Evolutionary conservation across 148 eudicot genomes (phyloP), one percentile per base, ranked within the genome.

Genomic region (Spergularia bocconei): DNA sequence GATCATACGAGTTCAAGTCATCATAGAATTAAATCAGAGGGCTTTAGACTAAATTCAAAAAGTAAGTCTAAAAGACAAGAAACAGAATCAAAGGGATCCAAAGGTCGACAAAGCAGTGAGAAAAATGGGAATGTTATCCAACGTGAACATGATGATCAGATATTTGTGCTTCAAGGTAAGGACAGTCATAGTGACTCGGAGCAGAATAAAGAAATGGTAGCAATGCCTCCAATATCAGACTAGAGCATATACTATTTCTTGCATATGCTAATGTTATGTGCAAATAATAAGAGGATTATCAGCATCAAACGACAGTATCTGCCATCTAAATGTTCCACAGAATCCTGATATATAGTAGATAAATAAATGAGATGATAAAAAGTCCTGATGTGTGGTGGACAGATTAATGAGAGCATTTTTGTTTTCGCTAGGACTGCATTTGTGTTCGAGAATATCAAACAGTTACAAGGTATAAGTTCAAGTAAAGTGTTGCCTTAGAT

Each of bases 181-280:
- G 59, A 50, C 47, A 62, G 25, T 11, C 54, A 51, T 11, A 60
- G 38, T 77, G 13, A 62, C 2, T 7, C 15, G 59, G 16, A 16
- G 15, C 69, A 59, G n/a, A 23, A 21, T 29, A 23, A 39, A 21
- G 16, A 33, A 51, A 59, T 36, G n/a, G 55, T 38, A 62, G 61
- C 78, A 7, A 25, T 25, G 13, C 50, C 78, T 74, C 82, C 74
- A 50, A 23, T 51, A 47, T 33, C 73, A 17, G 19, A 20, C 13
- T 70, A 79, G 47, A 59, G 62, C 44, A 58, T 59, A 23, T 59
- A 23, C 10, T 68, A 29, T n/a, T 63, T 25, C 15, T 11, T 69
- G 9, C 38, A 41, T 14, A 12, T 47, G 29, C 56, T 23, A 64
- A 54, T 13, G 57, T 70, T 5, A 52, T 7, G 63, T 64, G 67